Base-by-base conservation (phyloP, 2,329 filamentous ascomycete species). In the Penicillium brevicompactum region DNA sequence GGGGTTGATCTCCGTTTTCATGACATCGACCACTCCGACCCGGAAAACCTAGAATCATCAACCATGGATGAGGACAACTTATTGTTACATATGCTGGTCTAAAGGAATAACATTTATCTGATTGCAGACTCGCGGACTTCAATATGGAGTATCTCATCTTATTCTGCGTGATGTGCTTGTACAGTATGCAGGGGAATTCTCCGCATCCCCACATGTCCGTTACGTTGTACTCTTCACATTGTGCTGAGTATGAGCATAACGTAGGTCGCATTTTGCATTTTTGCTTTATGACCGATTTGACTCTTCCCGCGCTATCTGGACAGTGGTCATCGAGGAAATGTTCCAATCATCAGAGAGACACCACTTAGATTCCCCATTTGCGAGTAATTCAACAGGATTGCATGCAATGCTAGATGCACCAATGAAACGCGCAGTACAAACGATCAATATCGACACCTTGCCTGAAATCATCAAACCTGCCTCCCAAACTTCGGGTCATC, bases 21-120 rank as follows among this genome's bases (percentile, higher is more conserved):
- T 65, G 61, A 65, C 61, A 62, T 65, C 61, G 56, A 58, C 49
- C 54, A 61, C 53, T 63, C 24, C 13, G 16, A 43, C 11, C n/a
- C 21, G 38, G 22, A 43, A 43, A 18, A 18, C 32, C 55, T 14
- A 54, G 48, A 40, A 54, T 18, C 37, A 18, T 40, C 49, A 58
- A 61, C 62, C 62, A 56, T 65, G 59, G 61, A 49, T 49, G 31
- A n/a, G 21, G 14, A 16, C 49, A 49, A 41, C 52, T 53, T 41
- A 59, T 61, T 61, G 51, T 63, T 53, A 50, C 51, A 53, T 45
- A 30, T 44, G 49, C 58, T 55, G 51, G 58, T 37, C 34, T 43
- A 55, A 59, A 13, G 57, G 51, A 49, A 46, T 37, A 40, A 30
- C 32, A 31, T 38, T 57, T 58, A 63, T 63, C 56, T 58, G 52